Evolutionary conservation across 257 asterid genomes (phyloP), one percentile per base, ranked within the genome.

Genomic region (Solanum appendiculatum): DNA sequence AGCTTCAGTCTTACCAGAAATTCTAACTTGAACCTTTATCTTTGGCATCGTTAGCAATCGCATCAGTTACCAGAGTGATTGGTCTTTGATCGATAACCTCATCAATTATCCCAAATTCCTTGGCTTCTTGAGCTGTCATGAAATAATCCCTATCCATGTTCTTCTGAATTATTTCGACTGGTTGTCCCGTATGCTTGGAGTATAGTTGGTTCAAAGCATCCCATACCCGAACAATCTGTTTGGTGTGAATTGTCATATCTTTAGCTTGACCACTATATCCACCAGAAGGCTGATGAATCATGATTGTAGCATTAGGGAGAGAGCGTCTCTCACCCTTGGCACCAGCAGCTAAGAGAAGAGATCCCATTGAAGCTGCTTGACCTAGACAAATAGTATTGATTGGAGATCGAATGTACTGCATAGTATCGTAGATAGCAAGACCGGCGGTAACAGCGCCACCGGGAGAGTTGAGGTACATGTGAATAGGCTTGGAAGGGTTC

Each of bases 271-370:
- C 99, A 86, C 94, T 95, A 85, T 92, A 92, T 48, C 99, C 99
- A 88, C 98, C 98, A 86, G 98, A 95, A 88, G 98, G 98, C 90
- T 95, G 99, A 89, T 95, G 98, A 89, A 95, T 91, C 99, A 96
- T 96, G 69, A 96, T 86, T 7, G 98, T 92, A 66, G 99, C 98
- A 86, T 96, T 96, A 60, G 99, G 99, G 64, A 96, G 98, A 85
- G 98, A 84, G 68, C 94, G 89, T 85, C 99, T 92, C 94, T 93
- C 94, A 87, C 99, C 99, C 92, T 94, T 95, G 56, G 99, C 94
- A 73, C 99, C 99, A 89, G 99, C 96, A 83, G 98, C 98, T 91
- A 96, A 89, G 83, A 96, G 98, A 80, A 96, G 98, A 88, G 99
- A 96, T 66, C 90, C 99, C 99, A 96, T 96, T 5, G 99, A 95